Percentiles rank a stretch among this genome's conserved stretches.
Conservation (phyloP, 2,329 filamentous ascomycete genomes). For the Trichophyton schoenleinii region DNA sequence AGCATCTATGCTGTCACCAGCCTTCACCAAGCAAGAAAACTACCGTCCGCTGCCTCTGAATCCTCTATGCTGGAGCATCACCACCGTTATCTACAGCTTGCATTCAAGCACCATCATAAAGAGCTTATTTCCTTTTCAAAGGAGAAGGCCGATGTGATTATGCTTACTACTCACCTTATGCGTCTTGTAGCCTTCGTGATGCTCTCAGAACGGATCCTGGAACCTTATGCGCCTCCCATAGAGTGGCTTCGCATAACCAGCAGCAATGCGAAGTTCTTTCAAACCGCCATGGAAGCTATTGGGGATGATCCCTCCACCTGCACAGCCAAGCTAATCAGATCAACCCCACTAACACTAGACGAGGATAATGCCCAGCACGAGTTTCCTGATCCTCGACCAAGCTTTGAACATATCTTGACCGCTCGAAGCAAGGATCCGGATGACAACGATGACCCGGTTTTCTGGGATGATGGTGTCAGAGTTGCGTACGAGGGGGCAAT, state of each 20-base stretch:
- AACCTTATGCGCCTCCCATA: neutral
- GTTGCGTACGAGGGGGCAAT: neutral
- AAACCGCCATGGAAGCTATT: neutral
- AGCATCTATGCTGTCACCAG: neutral
- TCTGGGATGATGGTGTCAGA: neutral
- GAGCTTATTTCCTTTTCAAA: neutral
- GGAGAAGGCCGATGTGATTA: neutral
- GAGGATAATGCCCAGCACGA: neutral
- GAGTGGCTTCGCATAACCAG: neutral
- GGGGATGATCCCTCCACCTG: neutral
- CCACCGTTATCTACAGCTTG: neutral
- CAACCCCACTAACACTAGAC: neutral
- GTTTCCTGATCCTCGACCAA: neutral
- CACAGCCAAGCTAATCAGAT: neutral
- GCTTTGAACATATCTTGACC: neutral
- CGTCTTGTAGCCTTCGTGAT: conserved; percentile 1
- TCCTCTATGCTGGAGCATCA: neutral
- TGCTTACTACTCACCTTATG: conserved; percentile 1
- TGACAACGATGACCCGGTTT: neutral
- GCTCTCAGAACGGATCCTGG: conserved; percentile 1
- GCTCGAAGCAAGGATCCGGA: neutral
- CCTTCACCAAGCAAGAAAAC: neutral
- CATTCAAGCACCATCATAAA: neutral
- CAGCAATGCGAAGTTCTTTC: neutral
- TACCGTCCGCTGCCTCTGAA: neutral